A percentile compares a stretch with the other conserved stretches of the same genome.
phyloP scores from a whole-genome alignment of 805 yeast genomes.

The Nakazawaea anatomiae region DNA sequence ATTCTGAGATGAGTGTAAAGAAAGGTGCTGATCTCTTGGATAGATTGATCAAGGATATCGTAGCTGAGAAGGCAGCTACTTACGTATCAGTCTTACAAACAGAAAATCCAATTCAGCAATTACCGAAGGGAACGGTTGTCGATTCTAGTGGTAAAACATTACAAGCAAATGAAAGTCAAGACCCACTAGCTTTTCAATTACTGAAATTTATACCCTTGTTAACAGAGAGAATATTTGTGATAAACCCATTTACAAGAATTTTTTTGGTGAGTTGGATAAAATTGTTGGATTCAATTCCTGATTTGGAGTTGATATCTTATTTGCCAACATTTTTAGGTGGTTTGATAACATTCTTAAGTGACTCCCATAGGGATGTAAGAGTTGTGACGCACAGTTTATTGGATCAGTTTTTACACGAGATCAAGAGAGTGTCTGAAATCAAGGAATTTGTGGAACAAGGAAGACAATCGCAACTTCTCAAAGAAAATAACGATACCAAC shows the following conservation, averaged over 20 bases:
- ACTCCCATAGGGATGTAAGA: constrained; percentile 81
- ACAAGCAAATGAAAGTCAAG: constrained; percentile 56
- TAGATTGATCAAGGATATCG: constrained; percentile 86
- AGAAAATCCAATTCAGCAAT: constrained; percentile 27
- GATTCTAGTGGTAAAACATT: constrained; percentile 54
- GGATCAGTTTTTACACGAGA: constrained; percentile 72
- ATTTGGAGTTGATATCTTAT: constrained; percentile 78
- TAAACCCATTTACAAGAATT: constrained; percentile 88
- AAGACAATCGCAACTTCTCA: constrained; percentile 13
- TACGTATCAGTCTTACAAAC: constrained; percentile 69
- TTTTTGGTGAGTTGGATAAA: constrained; percentile 92
- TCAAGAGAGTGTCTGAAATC: constrained; percentile 68
- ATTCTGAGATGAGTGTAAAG: constrained; percentile 84
- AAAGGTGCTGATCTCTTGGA: constrained; percentile 94
- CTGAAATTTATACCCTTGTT: constrained; percentile 88
- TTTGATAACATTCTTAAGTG: constrained; percentile 70
- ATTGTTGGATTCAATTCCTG: constrained; percentile 88
- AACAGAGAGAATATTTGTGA: constrained; percentile 84
- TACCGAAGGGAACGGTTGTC: constrained; percentile 32
- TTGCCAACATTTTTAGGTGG: constrained; percentile 89
- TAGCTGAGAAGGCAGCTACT: constrained; percentile 87
- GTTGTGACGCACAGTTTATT: constrained; percentile 77
- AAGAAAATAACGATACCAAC: constrained; percentile 18
- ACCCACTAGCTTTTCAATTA: constrained; percentile 70
- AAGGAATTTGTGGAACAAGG: constrained; percentile 41